Conservation (phyloP, 163 green algal genomes). For the Coccomyxa subellipsoidea region DNA sequence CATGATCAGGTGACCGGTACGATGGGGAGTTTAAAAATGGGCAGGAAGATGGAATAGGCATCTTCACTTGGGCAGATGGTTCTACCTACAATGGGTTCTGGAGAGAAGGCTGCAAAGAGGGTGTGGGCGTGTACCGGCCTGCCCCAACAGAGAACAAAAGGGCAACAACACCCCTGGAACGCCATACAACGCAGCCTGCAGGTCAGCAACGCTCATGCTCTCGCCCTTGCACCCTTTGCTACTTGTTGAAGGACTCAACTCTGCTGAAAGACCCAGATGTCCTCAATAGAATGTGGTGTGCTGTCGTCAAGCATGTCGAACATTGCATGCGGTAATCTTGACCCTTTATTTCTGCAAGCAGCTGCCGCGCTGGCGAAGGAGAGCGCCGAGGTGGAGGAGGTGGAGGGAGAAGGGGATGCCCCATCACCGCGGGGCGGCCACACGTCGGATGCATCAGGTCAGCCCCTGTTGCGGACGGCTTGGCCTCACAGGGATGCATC, state of each 20-base stretch:
- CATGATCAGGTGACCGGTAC: constrained; percentile 75
- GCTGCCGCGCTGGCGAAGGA: not conserved
- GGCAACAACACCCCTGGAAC: not conserved
- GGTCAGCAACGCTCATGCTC: not conserved
- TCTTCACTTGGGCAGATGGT: constrained; percentile 80
- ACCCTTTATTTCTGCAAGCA: no score
- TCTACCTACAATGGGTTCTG: constrained; percentile 82
- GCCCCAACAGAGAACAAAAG: not conserved
- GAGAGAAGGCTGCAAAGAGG: constrained; percentile 77
- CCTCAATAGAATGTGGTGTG: no score
- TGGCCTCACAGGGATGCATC: no score
- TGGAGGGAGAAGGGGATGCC: not conserved
- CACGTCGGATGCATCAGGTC: not conserved
- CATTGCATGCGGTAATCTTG: no score
- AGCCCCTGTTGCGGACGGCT: not conserved
- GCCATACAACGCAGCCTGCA: not conserved
- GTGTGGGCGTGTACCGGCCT: constrained; percentile 54
- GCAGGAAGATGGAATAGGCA: constrained; percentile 74
- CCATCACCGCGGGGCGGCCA: not conserved
- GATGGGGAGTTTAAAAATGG: constrained; percentile 89
- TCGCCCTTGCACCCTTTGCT: no score
- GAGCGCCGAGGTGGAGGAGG: not conserved
- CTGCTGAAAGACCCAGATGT: no score
- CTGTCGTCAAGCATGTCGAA: no score
- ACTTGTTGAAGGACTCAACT: no score